phyloP scores from a whole-genome alignment of 805 yeast species.

The Lipomyces lipofer region DNA sequence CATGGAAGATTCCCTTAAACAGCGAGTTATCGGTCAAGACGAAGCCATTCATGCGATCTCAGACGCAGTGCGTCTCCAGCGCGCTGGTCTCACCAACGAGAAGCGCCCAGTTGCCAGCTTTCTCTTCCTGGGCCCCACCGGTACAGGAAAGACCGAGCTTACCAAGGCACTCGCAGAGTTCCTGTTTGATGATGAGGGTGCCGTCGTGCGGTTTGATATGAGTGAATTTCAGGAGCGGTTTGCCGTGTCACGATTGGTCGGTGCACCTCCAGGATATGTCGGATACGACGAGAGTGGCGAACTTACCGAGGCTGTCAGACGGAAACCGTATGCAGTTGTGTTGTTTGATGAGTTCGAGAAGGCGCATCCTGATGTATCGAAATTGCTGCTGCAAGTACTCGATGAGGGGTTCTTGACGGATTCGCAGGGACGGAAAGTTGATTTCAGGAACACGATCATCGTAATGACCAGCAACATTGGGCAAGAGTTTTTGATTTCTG shows the following conservation, averaged over 20 bases:
- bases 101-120: constrained; percentile 95
- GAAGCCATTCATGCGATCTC: constrained; percentile 88
- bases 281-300: constrained; percentile 94
- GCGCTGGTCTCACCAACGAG: constrained; percentile 95
- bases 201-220: constrained; percentile 94
- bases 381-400: constrained; percentile 82
- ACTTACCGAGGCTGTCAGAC: constrained; percentile 90
- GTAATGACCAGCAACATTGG: constrained; percentile 98
- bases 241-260: constrained; percentile 84
- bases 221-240: constrained; percentile 97
- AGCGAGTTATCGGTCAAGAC: constrained; percentile 90
- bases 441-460: constrained; percentile 90
- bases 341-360: constrained; percentile 95
- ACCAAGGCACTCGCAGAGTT: constrained; percentile 92
- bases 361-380: constrained; percentile 95
- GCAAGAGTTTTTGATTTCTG: constrained; percentile 79
- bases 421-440: constrained; percentile 91
- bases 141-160: constrained; percentile 96
- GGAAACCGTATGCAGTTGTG: constrained; percentile 92
- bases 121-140: constrained; percentile 97
- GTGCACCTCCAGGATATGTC: constrained; percentile 98
- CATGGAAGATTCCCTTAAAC: constrained; percentile 79
- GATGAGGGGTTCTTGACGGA: constrained; percentile 96
- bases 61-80: constrained; percentile 91
- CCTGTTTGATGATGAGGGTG: constrained; percentile 80